Base-by-base conservation (phyloP, 73 alveolate genomes). In the Halteria grandinella region DNA sequence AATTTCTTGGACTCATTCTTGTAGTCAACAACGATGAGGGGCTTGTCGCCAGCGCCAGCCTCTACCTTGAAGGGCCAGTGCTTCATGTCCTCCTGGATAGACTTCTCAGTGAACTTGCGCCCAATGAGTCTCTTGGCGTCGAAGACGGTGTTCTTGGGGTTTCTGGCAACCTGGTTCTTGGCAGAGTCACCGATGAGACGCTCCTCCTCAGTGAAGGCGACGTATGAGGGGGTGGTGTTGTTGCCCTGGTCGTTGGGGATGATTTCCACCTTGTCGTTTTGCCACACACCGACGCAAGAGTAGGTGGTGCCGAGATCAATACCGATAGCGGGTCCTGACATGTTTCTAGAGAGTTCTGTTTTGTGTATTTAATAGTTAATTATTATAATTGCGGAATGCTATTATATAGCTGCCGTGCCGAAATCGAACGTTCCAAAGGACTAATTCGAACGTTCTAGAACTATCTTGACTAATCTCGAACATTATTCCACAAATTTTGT, bases 121-220 rank as follows among this genome's bases (percentile, higher is more conserved):
- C 98, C 98, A 24, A 95, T 88, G 39, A 95, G 80, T 87, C 97
- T 92, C 83, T 93, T 95, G 10, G 94, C 92, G 64, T 84, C 98
- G 53, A 83, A 93, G 17, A 93, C 88, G 41, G 95, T 91, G 90
- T 88, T 83, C 52, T 75, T 88, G 3, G 97, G 94, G 62, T 93
- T 93, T 70, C 83, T 75, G 49, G 86, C 89, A 0, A 75, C 88
- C 66, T 90, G 71, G 54, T 45, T 39, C 84, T 86, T 72, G 43
- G 98, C 94, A 34, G 93, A 90, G 51, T 93, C 97, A 21, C 98
- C 98, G 39, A 77, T 79, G 62, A 72, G 86, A 52, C 89, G 87
- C 62, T 95, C 94, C 48, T 89, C 60, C 21, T 72, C 93, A 25
- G 90, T 85, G 60, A 89, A 95, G 15, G 96, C 95, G 20, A 95